These are phyloP conservation scores for Ciborinia camelliae DNA, from an alignment of 2,329 filamentous ascomycete genomes.

Conservation along the genomic window DNA sequence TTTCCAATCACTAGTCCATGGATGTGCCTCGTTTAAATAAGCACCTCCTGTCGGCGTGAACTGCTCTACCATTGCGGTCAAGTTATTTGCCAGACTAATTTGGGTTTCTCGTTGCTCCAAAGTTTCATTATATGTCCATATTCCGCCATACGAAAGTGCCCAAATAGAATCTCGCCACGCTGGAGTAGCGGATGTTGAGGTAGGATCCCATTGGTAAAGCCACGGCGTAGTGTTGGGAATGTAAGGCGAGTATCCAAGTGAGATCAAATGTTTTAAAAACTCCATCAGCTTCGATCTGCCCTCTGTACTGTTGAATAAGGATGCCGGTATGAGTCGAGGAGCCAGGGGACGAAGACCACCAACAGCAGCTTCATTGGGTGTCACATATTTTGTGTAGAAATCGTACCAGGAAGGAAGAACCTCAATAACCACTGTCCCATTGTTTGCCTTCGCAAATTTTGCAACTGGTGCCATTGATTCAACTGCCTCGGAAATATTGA, in stretches of 20 bases:
- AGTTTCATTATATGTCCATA: slow-evolving; percentile 20
- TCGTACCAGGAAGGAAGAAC: slow-evolving; percentile 21
- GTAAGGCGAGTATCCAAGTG: slow-evolving; percentile 20
- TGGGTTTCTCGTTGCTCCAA: slow-evolving; percentile 6
- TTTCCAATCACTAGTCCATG: slow-evolving; percentile 25
- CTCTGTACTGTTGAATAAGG: slow-evolving; percentile 15
- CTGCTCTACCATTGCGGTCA: slow-evolving; percentile 10
- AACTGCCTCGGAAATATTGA: slow-evolving; percentile 22
- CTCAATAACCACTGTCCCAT: slow-evolving; percentile 20
- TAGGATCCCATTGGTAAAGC: slow-evolving; percentile 19
- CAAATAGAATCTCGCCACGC: slow-evolving; percentile 24
- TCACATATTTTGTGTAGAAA: slow-evolving; percentile 24
- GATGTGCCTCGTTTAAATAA: slow-evolving; percentile 26
- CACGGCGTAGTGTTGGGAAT: slow-evolving; percentile 23
- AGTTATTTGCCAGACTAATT: slow-evolving; percentile 1
- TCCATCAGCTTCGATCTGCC: slow-evolving; percentile 17
- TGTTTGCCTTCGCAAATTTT: slow-evolving; percentile 19
- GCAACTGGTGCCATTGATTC: slow-evolving; percentile 22
- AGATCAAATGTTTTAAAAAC: slow-evolving; percentile 20
- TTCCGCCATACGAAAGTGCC: slow-evolving; percentile 18
- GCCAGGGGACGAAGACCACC: slow-evolving; percentile 17
- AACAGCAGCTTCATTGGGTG: slow-evolving; percentile 18
- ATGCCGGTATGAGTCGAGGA: slow-evolving; percentile 21
- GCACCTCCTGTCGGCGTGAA: slow-evolving; percentile 22
- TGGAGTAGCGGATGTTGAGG: slow-evolving; percentile 25